Conservation (phyloP, 345 rosid species). For the Boechera retrofracta region DNA sequence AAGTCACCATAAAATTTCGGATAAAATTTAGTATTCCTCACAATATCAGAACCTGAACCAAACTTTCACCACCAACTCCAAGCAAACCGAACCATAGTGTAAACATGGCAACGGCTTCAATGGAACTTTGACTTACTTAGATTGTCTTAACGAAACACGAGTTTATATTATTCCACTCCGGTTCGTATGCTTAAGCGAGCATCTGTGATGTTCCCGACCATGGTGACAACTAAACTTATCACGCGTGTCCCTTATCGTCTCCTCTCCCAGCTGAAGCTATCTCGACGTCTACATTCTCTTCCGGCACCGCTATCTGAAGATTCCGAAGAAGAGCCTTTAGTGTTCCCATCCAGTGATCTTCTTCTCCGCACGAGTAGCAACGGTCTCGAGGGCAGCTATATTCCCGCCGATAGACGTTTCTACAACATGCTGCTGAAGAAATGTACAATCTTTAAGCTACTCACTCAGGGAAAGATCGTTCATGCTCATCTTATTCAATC, state of each 20-base stretch:
- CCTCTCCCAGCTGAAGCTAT: constrained; percentile 20
- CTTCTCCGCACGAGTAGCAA: constrained; percentile 45
- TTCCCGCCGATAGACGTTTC: constrained; percentile 46
- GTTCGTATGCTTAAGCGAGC: background rate
- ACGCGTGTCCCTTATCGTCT: constrained; percentile 33
- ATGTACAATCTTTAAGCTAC: constrained; percentile 50
- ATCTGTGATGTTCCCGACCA: background rate
- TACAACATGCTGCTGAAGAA: constrained; percentile 52
- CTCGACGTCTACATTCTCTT: constrained; percentile 23
- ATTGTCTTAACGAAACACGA: too few relatives aligned
- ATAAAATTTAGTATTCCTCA: too few relatives aligned
- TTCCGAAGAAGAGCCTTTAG: constrained; percentile 11
- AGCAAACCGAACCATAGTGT: too few relatives aligned
- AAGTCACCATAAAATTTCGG: too few relatives aligned
- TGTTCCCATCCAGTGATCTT: constrained; percentile 41
- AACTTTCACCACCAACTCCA: too few relatives aligned
- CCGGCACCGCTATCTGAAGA: background rate
- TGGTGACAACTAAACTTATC: constrained; percentile 24
- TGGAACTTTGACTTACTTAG: too few relatives aligned
- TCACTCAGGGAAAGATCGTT: constrained; percentile 50
- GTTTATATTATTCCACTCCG: too few relatives aligned
- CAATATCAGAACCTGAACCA: too few relatives aligned
- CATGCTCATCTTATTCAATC: constrained; percentile 52
- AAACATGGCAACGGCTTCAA: too few relatives aligned
- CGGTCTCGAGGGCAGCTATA: constrained; percentile 41